Base-by-base conservation (phyloP, 176 grass and related monocot species). In the Themeda triandra region DNA sequence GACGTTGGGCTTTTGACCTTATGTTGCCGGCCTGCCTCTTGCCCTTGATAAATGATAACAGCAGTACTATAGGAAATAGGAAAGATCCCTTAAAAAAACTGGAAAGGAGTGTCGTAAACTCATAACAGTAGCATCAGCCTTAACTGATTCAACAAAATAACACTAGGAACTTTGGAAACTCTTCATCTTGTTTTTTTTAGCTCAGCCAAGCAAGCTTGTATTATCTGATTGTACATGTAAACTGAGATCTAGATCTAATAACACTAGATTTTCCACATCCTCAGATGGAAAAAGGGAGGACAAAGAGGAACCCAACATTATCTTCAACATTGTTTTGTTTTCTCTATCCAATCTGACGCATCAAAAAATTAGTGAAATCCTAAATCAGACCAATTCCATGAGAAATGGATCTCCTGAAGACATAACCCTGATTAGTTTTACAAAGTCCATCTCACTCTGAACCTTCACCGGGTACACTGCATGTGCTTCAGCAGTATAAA, bases 391-490 rank as follows among this genome's bases (percentile, higher is more conserved):
- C 89, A 98, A 73, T 74, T 95, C 95, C 73, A 83, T 83, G 44
- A 98, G 86, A 85, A 98, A 94, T 45, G 92, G 92, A 80, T 98
- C 95, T 69, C 90, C 87, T 72, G 65, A 80, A 84, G 90, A 79
- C 95, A 95, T 98, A 76, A 77, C 66, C 86, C 92, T 84, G n/a
- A 98, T 85, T 45, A 95, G 81, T 19, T 91, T 94, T 81, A 98
- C 66, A 81, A 98, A 98, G 80, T 98, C 90, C 6, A 88, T 73
- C 91, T 95, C 95, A 67, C 90, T 93, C 59, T 87, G 82, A 80
- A 98, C 80, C 89, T 95, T 95, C 71, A 91, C 44, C 39, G 95
- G 92, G 86, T 89, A 98, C 44, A 98, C 91, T 27, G 88, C 92
- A 46, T 94, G 87, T 29, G 82, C 92, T 88, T 95, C 75, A 84